Evolutionary conservation across 2,329 filamentous ascomycete genomes (phyloP), one percentile per base, ranked within the genome.

Genomic region (Microsporum canis): DNA sequence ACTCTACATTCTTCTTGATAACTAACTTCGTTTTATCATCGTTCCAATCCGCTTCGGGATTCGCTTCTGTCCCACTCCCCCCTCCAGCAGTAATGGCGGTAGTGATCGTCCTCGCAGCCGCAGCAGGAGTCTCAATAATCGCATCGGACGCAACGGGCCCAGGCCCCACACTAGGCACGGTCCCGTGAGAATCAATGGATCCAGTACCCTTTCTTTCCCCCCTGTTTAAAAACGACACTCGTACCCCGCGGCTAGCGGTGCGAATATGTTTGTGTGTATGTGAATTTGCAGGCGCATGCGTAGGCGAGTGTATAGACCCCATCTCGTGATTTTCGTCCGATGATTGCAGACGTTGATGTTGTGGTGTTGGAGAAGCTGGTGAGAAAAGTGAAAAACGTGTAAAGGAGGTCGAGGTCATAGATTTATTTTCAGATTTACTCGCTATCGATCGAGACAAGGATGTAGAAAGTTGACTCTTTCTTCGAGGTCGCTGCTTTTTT

Each of bases 1-100:
- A 63, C 17, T 57, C 55, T 43, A 61, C 39, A 49, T 63, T 55
- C 27, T 61, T 63, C 39, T 61, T 61, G 41, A 63, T 63, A 27
- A 63, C 59, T 55, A 63, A 61, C 38, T 59, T 63, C 4, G 61
- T 45, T 31, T 60, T 59, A 34, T 59, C 56, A 45, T 51, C 49
- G 23, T 60, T 61, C 43, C 58, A 55, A 36, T 55, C 49, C 27
- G 27, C 27, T 2, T 29, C 49, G 0, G 43, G 14, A 31, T 31
- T 27, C 27, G 14, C 29, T n/a, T 57, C 39, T 6, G 10, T 29
- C 39, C 55, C 23, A 23, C 29, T 27, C 17, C 6, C 14, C 36
- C 55, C 17, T 5, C 55, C 36, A 6, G 39, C 34, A 1, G 55
- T 39, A 10, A 39, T 31, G 3, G 55, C 55, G 3, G 55, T 41